Percentiles rank a stretch among this genome's conserved stretches.
phyloP scores from a whole-genome alignment of 2,329 filamentous ascomycete species.

The Aspergillus sp. region DNA sequence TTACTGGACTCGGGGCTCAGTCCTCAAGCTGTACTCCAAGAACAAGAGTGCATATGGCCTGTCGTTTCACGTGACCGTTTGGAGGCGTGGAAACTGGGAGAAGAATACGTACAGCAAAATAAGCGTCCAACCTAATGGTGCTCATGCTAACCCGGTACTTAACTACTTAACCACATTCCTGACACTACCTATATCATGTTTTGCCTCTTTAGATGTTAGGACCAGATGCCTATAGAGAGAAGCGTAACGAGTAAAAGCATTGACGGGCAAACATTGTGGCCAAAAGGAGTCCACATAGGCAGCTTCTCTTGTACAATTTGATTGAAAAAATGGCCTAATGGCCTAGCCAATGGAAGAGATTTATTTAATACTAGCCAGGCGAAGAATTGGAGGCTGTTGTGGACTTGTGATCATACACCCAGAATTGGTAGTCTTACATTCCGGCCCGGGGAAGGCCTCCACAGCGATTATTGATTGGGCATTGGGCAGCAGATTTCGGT shows the following conservation, averaged over 20 bases:
- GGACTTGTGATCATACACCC: background rate
- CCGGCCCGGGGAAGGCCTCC: background rate
- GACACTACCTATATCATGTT: too few species aligned
- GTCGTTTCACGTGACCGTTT: background rate
- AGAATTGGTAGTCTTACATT: background rate
- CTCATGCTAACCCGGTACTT: background rate
- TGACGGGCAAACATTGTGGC: too few species aligned
- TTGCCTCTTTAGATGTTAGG: too few species aligned
- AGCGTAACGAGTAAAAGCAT: too few species aligned
- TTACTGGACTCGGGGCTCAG: background rate
- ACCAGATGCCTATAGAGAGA: too few species aligned
- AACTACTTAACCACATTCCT: background rate
- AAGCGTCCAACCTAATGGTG: background rate
- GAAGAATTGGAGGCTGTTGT: background rate
- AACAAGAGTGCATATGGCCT: background rate
- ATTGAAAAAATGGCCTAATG: background rate
- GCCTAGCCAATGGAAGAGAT: background rate
- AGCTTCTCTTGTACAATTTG: too few species aligned
- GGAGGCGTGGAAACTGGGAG: background rate
- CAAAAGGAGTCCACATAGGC: too few species aligned
- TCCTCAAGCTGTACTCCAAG: background rate
- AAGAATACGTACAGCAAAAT: background rate
- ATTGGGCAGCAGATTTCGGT: slow-evolving; percentile 23
- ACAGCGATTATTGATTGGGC: slow-evolving; percentile 19
- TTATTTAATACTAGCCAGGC: background rate